phyloP scores from a whole-genome alignment of 352 stramenopile species.

The Pythium pectinolyticum region DNA sequence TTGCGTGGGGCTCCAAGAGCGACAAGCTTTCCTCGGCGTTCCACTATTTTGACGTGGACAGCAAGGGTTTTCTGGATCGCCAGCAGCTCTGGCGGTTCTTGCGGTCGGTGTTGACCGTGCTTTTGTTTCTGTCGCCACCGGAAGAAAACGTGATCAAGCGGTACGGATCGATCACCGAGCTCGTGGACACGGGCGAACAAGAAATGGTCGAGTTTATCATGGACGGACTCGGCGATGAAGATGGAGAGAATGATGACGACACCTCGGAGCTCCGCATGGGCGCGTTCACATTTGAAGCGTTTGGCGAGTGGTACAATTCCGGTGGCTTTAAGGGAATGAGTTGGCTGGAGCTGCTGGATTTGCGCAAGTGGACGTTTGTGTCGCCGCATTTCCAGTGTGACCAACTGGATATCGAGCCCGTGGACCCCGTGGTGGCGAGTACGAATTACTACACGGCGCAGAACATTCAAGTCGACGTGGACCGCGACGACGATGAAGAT shows the following conservation, averaged over 20 bases:
- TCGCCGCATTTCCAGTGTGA: slow-evolving; percentile 69
- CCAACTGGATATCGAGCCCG: slow-evolving; percentile 59
- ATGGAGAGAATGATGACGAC: slow-evolving; percentile 52
- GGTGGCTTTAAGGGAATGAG: slow-evolving; percentile 77
- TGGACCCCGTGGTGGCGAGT: slow-evolving; percentile 71
- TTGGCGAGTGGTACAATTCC: slow-evolving; percentile 84
- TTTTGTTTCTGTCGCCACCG: slow-evolving; percentile 74
- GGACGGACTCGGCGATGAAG: slow-evolving; percentile 60
- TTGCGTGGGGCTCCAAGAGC: slow-evolving; percentile 83
- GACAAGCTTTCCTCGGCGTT: slow-evolving; percentile 84
- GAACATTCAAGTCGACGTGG: slow-evolving; percentile 80
- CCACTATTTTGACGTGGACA: slow-evolving; percentile 84
- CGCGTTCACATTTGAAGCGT: slow-evolving; percentile 82
- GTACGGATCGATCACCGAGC: slow-evolving; percentile 64
- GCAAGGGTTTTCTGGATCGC: slow-evolving; percentile 74
- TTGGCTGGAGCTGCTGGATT: slow-evolving; percentile 84
- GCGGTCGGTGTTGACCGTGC: slow-evolving; percentile 72
- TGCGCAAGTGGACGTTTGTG: slow-evolving; percentile 84
- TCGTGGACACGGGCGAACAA: slow-evolving; percentile 76
- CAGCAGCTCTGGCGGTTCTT: slow-evolving; percentile 85
- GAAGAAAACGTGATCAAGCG: slow-evolving; percentile 49
- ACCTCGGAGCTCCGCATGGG: slow-evolving; percentile 54
- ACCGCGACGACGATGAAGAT: too few relatives aligned
- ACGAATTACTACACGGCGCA: slow-evolving; percentile 86
- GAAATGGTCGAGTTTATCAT: slow-evolving; percentile 80